Percentiles rank a stretch among this genome's conserved stretches.
Conservation (phyloP, 2,329 filamentous ascomycete genomes). For the Ophiostoma ips region DNA sequence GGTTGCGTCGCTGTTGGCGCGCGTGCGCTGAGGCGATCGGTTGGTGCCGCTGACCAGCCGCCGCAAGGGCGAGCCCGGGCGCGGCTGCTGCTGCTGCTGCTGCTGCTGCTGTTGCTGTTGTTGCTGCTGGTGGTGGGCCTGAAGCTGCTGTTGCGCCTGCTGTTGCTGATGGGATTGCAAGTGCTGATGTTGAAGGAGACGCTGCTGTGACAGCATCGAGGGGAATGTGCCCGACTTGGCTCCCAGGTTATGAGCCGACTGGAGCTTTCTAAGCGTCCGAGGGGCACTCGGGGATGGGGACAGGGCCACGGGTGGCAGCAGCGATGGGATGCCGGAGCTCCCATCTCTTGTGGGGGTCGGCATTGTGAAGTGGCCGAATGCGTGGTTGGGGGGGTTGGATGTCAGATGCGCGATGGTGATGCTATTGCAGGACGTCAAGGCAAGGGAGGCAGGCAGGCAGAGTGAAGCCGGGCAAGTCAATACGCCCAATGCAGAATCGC, state of each 20-base stretch:
- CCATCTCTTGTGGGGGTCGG: constrained; percentile 21
- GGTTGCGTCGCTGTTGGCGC: constrained; percentile 61
- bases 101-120: constrained; percentile 20
- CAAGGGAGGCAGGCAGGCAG: background rate
- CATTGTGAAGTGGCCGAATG: too few relatives aligned
- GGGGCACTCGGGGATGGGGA: constrained; percentile 50
- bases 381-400: background rate
- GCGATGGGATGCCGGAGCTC: constrained; percentile 17
- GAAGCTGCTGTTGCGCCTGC: constrained; percentile 17
- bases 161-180: constrained; percentile 24
- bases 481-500: background rate
- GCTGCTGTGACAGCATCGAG: constrained; percentile 40
- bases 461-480: background rate
- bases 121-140: constrained; percentile 37
- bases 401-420: background rate
- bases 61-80: constrained; percentile 22
- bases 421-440: background rate
- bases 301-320: constrained; percentile 20
- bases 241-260: constrained; percentile 60
- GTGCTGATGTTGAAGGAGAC: constrained; percentile 32
- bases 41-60: constrained; percentile 18
- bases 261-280: constrained; percentile 56
- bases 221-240: constrained; percentile 35
- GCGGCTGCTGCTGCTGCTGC: constrained; percentile 28
- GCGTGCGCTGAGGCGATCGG: constrained; percentile 40